phyloP scores from a whole-genome alignment of 2,329 filamentous ascomycete genomes.

The Sclerotinia minor region DNA sequence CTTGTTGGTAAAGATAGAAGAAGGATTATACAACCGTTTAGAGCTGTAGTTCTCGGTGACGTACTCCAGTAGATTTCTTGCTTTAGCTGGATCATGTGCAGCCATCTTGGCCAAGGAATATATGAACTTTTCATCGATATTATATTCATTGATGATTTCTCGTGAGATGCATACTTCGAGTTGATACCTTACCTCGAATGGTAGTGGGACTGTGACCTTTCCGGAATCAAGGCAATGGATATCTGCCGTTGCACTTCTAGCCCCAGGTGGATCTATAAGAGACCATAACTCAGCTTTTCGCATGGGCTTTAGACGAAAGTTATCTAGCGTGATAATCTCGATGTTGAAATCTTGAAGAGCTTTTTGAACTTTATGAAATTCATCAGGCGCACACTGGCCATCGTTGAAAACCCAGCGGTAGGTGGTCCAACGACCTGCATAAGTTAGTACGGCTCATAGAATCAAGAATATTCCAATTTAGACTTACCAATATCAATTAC shows the following conservation, averaged over 20 bases:
- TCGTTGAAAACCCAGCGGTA: constrained; percentile 53
- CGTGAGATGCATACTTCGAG: constrained; percentile 91
- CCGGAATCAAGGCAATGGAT: constrained; percentile 30
- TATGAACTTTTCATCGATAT: constrained; percentile 68
- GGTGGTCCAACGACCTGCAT: constrained; percentile 60
- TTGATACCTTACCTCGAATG: constrained; percentile 80
- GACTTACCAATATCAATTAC: constrained; percentile 57
- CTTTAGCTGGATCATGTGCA: constrained; percentile 48
- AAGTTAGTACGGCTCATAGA: constrained; percentile 23
- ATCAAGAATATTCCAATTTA: background rate
- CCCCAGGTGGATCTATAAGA: constrained; percentile 42
- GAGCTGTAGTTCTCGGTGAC: constrained; percentile 59
- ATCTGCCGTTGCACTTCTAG: constrained; percentile 27
- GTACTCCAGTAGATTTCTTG: constrained; percentile 70
- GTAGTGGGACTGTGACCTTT: constrained; percentile 47
- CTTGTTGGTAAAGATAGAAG: constrained; percentile 65
- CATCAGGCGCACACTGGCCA: constrained; percentile 32
- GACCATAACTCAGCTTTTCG: constrained; percentile 46
- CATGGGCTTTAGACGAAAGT: constrained; percentile 47
- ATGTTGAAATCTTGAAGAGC: constrained; percentile 73
- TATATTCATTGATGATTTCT: constrained; percentile 73
- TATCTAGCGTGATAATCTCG: constrained; percentile 46
- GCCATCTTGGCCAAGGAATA: constrained; percentile 56
- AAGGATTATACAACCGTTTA: constrained; percentile 65
- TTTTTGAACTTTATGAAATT: constrained; percentile 31